Evolutionary conservation across 257 asterid species (phyloP).

Genomic region (Gynochthodes officinalis): DNA sequence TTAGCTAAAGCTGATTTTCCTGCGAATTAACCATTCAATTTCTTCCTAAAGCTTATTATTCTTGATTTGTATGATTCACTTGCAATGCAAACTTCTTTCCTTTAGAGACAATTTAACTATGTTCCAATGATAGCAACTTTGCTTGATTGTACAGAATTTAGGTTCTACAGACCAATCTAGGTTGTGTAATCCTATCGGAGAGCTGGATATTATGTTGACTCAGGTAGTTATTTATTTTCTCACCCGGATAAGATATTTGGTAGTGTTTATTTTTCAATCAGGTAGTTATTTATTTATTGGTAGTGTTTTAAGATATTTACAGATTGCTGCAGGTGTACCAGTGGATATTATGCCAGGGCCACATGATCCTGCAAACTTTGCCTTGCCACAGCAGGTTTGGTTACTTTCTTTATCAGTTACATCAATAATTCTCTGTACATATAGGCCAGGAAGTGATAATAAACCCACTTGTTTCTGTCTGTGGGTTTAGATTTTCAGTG

Average conservation of each 20-base stretch:
- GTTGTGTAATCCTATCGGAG: slow-evolving; percentile 80
- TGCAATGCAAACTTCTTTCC: background rate
- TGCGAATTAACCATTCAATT: background rate
- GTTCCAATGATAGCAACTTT: background rate
- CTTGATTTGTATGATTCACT: background rate
- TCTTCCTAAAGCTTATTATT: background rate
- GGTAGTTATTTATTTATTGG: background rate
- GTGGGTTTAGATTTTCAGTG: background rate
- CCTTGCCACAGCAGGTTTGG: slow-evolving; percentile 89
- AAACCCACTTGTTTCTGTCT: background rate
- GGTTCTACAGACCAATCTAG: slow-evolving; percentile 70
- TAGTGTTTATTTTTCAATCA: too few relatives aligned
- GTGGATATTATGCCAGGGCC: slow-evolving; percentile 93
- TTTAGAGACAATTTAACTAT: background rate
- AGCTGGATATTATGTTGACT: slow-evolving; percentile 83
- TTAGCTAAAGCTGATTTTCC: background rate
- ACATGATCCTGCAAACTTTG: slow-evolving; percentile 79
- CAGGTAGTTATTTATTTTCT: slow-evolving; percentile 45
- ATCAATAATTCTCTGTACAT: background rate
- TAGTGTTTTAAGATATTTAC: slow-evolving; percentile 19
- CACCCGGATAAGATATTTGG: background rate
- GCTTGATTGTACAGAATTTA: slow-evolving; percentile 51
- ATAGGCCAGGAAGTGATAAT: background rate
- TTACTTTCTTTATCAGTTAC: slow-evolving; percentile 14
- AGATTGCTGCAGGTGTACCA: slow-evolving; percentile 81